phyloP scores from a whole-genome alignment of 306 rosid genomes.

The Fragaria vesca region DNA sequence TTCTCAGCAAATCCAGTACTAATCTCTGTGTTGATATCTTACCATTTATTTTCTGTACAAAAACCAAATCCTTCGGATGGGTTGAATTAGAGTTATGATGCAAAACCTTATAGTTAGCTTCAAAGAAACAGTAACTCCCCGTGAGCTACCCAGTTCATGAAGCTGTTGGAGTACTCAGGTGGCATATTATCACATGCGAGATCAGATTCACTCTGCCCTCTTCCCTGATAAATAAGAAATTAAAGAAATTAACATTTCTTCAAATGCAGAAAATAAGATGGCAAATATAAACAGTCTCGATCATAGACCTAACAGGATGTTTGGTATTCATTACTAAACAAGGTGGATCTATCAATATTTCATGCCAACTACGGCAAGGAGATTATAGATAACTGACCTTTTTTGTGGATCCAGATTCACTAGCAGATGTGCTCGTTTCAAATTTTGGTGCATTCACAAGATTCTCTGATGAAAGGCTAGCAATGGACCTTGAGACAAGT shows the following conservation, averaged over 20 bases:
- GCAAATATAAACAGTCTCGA: not conserved
- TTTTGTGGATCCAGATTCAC: conserved; percentile 50
- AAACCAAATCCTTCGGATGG: conserved; percentile 27
- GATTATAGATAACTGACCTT: conserved; percentile 50
- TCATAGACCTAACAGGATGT: not conserved
- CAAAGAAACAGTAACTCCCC: conserved; percentile 33
- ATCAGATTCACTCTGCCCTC: conserved; percentile 17
- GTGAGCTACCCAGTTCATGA: conserved; percentile 23
- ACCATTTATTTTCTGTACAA: conserved; percentile 39
- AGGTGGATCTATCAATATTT: not conserved
- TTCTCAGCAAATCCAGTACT: conserved; percentile 1
- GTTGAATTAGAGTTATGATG: conserved; percentile 18
- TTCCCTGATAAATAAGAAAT: conserved; percentile 41
- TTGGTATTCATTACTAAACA: not conserved
- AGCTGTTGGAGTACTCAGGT: conserved; percentile 2
- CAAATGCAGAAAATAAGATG: not conserved
- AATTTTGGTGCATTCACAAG: conserved; percentile 48
- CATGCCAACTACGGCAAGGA: conserved; percentile 1
- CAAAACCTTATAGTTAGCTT: conserved; percentile 20
- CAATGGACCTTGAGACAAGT: conserved; percentile 43
- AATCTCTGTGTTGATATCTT: conserved; percentile 12
- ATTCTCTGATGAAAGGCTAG: conserved; percentile 65
- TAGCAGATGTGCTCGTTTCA: conserved; percentile 49
- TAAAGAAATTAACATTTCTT: not conserved
- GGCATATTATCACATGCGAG: not conserved